Percentiles rank a stretch among this genome's conserved stretches.
phyloP scores from a whole-genome alignment of 768 basidiomycete species.

The Suillus cothurnatus region DNA sequence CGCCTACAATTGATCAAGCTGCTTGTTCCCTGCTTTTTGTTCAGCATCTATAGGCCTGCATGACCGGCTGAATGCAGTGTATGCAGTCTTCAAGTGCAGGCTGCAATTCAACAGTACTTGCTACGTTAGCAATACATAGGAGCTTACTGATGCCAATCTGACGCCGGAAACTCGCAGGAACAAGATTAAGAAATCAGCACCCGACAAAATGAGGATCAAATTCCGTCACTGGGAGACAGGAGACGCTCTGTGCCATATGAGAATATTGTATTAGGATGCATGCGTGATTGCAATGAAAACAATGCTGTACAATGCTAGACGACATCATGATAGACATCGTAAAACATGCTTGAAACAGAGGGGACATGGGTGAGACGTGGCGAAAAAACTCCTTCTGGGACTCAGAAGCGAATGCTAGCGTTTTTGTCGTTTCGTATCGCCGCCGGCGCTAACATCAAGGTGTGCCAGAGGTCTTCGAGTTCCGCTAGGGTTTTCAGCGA shows the following conservation, averaged over 20 bases:
- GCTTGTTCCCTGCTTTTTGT: background rate
- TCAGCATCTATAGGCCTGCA: background rate
- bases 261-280: background rate
- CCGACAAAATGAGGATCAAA: background rate
- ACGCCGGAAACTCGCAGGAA: background rate
- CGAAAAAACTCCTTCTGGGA: background rate
- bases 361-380: background rate
- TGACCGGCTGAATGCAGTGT: background rate
- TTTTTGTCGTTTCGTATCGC: constrained; percentile 44
- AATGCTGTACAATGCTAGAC: background rate
- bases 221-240: background rate
- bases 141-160: background rate
- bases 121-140: background rate
- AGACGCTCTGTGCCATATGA: background rate
- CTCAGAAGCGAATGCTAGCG: constrained; percentile 24
- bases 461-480: constrained; percentile 33
- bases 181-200: background rate
- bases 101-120: background rate
- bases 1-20: background rate
- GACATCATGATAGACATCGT: background rate
- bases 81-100: background rate
- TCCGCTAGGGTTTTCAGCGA: constrained; percentile 7
- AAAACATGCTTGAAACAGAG: background rate
- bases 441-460: constrained; percentile 29
- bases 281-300: background rate